A percentile compares a stretch with the other conserved stretches of the same genome.
Evolutionary conservation across 495 filamentous ascomycete species (phyloP).

Genomic region (Platismatia glauca): DNA sequence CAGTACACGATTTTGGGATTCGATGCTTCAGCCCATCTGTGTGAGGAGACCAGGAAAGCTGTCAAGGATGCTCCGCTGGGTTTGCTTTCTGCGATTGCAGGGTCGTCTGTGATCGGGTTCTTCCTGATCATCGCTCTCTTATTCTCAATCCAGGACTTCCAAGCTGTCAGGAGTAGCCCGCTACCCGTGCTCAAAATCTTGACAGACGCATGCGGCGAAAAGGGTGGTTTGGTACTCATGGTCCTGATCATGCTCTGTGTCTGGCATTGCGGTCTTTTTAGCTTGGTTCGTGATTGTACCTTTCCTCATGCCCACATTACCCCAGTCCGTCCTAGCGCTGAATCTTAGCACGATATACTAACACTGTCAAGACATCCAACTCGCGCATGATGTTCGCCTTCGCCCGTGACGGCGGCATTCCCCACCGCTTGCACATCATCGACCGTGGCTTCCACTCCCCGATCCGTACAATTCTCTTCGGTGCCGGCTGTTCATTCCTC

Average conservation of each 20-base stretch:
- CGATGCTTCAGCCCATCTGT: conserved; percentile 50
- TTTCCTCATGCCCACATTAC: no score
- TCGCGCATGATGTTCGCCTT: conserved; percentile 58
- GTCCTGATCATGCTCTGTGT: conserved; percentile 48
- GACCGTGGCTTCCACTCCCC: conserved; percentile 24
- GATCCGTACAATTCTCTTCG: conserved; percentile 49
- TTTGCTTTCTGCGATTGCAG: conserved; percentile 46
- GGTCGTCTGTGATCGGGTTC: conserved; percentile 51
- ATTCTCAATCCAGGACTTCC: conserved; percentile 51
- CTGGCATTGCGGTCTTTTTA: conserved; percentile 54
- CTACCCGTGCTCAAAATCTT: conserved; percentile 50
- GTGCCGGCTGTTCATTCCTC: conserved; percentile 46
- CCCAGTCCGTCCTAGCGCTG: no score
- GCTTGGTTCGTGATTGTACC: conserved; percentile 24
- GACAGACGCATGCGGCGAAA: conserved; percentile 43
- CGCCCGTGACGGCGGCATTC: conserved; percentile 42
- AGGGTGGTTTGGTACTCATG: conserved; percentile 48
- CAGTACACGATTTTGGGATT: conserved; percentile 49
- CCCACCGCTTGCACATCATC: conserved; percentile 29
- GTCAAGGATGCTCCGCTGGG: conserved; percentile 50
- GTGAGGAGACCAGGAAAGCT: conserved; percentile 50
- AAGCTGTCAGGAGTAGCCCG: conserved; percentile 27
- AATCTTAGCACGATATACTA: no score
- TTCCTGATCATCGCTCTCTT: conserved; percentile 48
- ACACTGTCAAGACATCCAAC: conserved; percentile 42